A percentile compares a stretch with the other conserved stretches of the same genome.
phyloP scores from a whole-genome alignment of 2,329 filamentous ascomycete species.

The Aspergillus sp. region DNA sequence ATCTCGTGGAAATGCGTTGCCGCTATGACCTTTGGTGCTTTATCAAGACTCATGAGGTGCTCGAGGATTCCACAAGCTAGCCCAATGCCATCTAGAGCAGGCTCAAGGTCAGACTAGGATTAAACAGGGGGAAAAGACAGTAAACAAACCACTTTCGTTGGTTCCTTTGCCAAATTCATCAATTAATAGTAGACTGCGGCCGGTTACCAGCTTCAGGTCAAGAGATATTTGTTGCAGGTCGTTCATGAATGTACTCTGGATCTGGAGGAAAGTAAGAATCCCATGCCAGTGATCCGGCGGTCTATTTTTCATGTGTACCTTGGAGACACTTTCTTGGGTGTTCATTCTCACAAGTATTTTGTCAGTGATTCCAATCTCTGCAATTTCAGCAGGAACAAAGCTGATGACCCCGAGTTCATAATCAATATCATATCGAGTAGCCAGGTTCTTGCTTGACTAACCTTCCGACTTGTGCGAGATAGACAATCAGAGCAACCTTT shows the following conservation, averaged over 20 bases:
- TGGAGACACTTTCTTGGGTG: slow-evolving; percentile 65
- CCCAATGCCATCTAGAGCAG: slow-evolving; percentile 55
- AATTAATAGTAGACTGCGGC: slow-evolving; percentile 75
- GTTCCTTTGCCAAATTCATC: slow-evolving; percentile 84
- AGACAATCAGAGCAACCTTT: slow-evolving; percentile 74
- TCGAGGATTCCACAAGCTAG: slow-evolving; percentile 59
- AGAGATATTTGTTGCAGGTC: slow-evolving; percentile 85
- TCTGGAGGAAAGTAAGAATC: slow-evolving; percentile 21
- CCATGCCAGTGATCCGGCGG: too few species aligned
- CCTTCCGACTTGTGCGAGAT: slow-evolving; percentile 81
- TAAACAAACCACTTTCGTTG: slow-evolving; percentile 46
- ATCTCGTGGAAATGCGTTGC: slow-evolving; percentile 61
- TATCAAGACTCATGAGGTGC: slow-evolving; percentile 46
- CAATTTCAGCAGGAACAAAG: slow-evolving; percentile 76
- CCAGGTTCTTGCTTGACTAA: slow-evolving; percentile 11
- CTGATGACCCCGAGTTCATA: slow-evolving; percentile 38
- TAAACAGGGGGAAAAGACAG: neutral
- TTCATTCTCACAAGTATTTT: slow-evolving; percentile 84
- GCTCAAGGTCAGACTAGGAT: too few species aligned
- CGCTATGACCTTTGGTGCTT: slow-evolving; percentile 55
- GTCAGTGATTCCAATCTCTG: slow-evolving; percentile 81
- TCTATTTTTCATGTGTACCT: slow-evolving; percentile 23
- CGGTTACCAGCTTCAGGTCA: slow-evolving; percentile 68
- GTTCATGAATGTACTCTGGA: slow-evolving; percentile 67
- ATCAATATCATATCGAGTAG: neutral